Base-by-base conservation (phyloP, 805 yeast genomes). In the Candida incommunis region DNA sequence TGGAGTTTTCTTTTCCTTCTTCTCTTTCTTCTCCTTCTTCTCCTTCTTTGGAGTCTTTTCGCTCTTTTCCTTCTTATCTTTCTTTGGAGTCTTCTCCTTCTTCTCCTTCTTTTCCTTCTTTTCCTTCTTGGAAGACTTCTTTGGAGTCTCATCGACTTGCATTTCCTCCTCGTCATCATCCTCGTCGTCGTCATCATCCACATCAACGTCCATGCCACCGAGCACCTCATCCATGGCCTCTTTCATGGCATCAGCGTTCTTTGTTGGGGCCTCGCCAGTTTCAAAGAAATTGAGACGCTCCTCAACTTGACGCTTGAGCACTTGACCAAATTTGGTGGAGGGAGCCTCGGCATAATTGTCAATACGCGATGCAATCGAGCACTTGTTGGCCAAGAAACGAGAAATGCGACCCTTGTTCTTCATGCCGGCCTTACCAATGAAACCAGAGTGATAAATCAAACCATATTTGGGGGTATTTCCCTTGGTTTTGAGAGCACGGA, bases 351-450 rank as follows among this genome's bases (percentile, higher is more conserved):
- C 82, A 68, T 86, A 92, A 71, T 86, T 86, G 70, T 92, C 98
- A 60, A 92, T 90, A 76, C 98, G 86, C 44, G 96, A 86, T 49
- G 98, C 98, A 70, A 92, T 90, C 37, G 98, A 82, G 77, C 97
- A 90, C 71, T 92, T 92, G 82, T 92, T 92, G 54, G 98, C 98
- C 68, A 92, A 74, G 70, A 88, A 92, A 71, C 98, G 82, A 43
- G 98, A 90, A 56, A 92, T 92, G 76, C 97, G 82, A 68, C 98
- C 98, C 79, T 92, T 92, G 74, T 92, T 92, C 74, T 92, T 92
- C 54, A 94, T 80, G 51, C 87, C 72, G 49, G 98, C 98, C 67
- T 78, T 82, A 57, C 95, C 95, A 59, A 87, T 86, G 67, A 86
- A 86, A 25, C 94, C 82, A 41, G 96, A 84, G 70, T 88, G 95